phyloP scores from a whole-genome alignment of 2,329 filamentous ascomycete genomes.

The Colletotrichum orchidophilum region DNA sequence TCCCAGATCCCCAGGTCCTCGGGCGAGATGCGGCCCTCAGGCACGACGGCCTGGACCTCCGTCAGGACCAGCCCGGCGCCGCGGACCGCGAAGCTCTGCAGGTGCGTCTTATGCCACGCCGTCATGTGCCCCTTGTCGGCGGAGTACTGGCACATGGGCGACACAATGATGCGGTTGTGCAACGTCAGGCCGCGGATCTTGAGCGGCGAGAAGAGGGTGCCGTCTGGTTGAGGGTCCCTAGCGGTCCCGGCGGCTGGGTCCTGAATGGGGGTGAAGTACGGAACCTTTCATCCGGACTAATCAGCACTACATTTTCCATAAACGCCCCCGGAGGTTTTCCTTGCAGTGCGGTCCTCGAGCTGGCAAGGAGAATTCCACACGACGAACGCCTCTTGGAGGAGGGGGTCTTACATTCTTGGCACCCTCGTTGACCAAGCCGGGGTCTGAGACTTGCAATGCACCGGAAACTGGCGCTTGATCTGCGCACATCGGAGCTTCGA shows the following conservation, averaged over 20 bases:
- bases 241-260: constrained; percentile 55
- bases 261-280: constrained; percentile 62
- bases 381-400: background rate
- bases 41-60: constrained; percentile 74
- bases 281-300: constrained; percentile 32
- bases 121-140: constrained; percentile 52
- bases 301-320: background rate
- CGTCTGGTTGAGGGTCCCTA: constrained; percentile 56
- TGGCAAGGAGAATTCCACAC: background rate
- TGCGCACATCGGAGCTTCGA: constrained; percentile 13
- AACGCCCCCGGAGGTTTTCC: background rate
- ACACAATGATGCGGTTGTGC: constrained; percentile 57
- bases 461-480: constrained; percentile 10
- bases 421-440: constrained; percentile 37
- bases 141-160: constrained; percentile 59
- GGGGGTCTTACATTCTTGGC: constrained; percentile 41
- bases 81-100: constrained; percentile 47
- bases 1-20: constrained; percentile 76
- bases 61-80: constrained; percentile 70
- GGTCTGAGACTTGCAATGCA: background rate
- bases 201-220: constrained; percentile 53
- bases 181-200: constrained; percentile 53
- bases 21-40: constrained; percentile 78
- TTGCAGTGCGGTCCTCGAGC: background rate
- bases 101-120: constrained; percentile 54